These are phyloP conservation scores for Rubia peregrina DNA, from an alignment of 305 asterid species.

Conservation along the genomic window DNA sequence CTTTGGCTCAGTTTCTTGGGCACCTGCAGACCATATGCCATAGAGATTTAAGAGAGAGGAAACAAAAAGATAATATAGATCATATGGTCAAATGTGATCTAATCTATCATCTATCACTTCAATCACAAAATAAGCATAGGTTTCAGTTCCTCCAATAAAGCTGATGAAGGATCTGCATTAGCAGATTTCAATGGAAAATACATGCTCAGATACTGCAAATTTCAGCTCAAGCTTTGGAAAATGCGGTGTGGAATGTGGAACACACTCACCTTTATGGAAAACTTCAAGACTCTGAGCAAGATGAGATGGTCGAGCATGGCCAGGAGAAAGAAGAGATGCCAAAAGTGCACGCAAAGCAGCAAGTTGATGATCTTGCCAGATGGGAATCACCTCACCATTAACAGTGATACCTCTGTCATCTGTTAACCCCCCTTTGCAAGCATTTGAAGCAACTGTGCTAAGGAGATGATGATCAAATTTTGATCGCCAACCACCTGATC, in stretches of 20 bases:
- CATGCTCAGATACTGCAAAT: background rate
- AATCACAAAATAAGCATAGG: background rate
- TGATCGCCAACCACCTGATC: slow-evolving; percentile 65
- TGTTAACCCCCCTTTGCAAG: slow-evolving; percentile 54
- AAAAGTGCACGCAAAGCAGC: slow-evolving; percentile 78
- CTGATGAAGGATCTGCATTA: background rate
- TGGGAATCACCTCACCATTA: slow-evolving; percentile 27
- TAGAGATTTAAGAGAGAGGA: background rate
- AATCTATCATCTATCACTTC: background rate
- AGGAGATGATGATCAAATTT: slow-evolving; percentile 57
- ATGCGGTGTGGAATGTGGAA: background rate
- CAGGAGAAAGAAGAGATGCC: slow-evolving; percentile 84
- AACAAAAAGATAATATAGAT: background rate
- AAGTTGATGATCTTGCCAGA: slow-evolving; percentile 55
- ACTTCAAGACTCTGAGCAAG: slow-evolving; percentile 58
- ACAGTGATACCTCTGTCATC: slow-evolving; percentile 23
- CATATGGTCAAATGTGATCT: background rate
- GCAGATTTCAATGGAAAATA: background rate
- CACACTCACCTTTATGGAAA: slow-evolving; percentile 55
- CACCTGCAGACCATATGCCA: slow-evolving; percentile 35
- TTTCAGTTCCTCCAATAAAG: no score
- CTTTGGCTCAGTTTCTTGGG: slow-evolving; percentile 16
- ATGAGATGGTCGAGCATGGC: slow-evolving; percentile 59
- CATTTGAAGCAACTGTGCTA: slow-evolving; percentile 54
- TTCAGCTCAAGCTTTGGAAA: background rate